phyloP scores from a whole-genome alignment of 345 rosid genomes.

The Odontarrhena argentea region DNA sequence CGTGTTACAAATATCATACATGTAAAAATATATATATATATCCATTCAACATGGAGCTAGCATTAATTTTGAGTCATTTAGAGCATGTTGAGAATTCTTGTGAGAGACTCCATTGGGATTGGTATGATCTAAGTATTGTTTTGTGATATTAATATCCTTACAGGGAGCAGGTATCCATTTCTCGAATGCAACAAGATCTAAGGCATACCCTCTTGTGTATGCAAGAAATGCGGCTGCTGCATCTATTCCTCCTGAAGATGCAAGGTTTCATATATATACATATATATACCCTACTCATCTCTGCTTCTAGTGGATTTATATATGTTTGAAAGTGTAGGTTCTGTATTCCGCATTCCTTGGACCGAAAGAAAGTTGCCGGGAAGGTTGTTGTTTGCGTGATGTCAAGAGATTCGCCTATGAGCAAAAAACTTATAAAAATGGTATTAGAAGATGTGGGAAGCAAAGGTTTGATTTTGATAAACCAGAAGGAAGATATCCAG shows the following conservation, averaged over 20 bases:
- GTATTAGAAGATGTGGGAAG: slow-evolving; percentile 68
- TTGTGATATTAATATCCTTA: not conserved
- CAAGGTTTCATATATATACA: slow-evolving; percentile 46
- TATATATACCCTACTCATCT: not conserved
- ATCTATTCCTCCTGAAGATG: slow-evolving; percentile 55
- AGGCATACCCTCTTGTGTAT: slow-evolving; percentile 59
- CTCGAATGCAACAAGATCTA: slow-evolving; percentile 52
- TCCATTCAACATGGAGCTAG: too few species aligned
- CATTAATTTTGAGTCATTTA: too few species aligned
- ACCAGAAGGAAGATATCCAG: slow-evolving; percentile 39
- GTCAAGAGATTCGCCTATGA: slow-evolving; percentile 31
- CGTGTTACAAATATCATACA: too few species aligned
- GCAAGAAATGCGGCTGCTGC: slow-evolving; percentile 59
- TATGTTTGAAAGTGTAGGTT: slow-evolving; percentile 43
- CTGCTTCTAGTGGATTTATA: not conserved
- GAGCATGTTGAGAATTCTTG: too few species aligned
- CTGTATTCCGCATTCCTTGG: slow-evolving; percentile 74
- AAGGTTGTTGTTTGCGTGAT: slow-evolving; percentile 63
- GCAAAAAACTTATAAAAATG: slow-evolving; percentile 52
- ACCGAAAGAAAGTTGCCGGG: slow-evolving; percentile 57
- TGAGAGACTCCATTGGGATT: too few species aligned
- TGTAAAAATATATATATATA: too few species aligned
- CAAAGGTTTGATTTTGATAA: slow-evolving; percentile 63
- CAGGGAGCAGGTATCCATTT: slow-evolving; percentile 75
- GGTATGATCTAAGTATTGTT: not conserved